These are phyloP conservation scores for Fusarium sp. DNA, from an alignment of 2,329 filamentous ascomycete species.

Conservation along the genomic window DNA sequence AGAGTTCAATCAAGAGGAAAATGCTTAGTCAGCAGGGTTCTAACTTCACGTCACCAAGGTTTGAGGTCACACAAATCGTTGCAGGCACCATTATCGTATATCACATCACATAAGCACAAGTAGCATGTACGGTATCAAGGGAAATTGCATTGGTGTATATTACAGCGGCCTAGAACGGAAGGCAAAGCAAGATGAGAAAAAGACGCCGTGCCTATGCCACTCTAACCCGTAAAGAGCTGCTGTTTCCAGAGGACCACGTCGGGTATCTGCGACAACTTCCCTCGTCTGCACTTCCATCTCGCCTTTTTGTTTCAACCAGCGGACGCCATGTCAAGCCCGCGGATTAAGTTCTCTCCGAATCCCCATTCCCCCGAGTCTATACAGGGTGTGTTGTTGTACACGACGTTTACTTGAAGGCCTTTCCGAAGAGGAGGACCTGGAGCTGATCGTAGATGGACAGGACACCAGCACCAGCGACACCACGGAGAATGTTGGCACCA, in stretches of 20 bases:
- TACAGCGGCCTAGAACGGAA: conserved; percentile 68
- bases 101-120: neutral
- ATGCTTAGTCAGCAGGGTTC: conserved; percentile 29
- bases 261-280: conserved; percentile 56
- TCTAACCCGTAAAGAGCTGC: conserved; percentile 60
- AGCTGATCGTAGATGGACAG: conserved; percentile 99
- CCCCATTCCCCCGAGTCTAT: conserved; percentile 55
- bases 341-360: conserved; percentile 45
- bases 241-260: conserved; percentile 53
- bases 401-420: conserved; percentile 87
- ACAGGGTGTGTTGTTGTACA: conserved; percentile 50
- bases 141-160: conserved; percentile 71
- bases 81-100: neutral
- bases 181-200: conserved; percentile 58
- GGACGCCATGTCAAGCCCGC: conserved; percentile 53
- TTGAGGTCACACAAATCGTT: neutral
- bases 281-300: conserved; percentile 59
- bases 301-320: conserved; percentile 59
- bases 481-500: conserved; percentile 99
- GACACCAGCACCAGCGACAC: conserved; percentile 99
- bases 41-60: neutral
- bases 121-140: conserved; percentile 49
- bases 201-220: conserved; percentile 62
- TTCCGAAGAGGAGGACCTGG: conserved; percentile 99
- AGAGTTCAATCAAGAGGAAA: neutral